phyloP scores from a whole-genome alignment of 2,329 filamentous ascomycete genomes.

The Exophiala aquamarina region DNA sequence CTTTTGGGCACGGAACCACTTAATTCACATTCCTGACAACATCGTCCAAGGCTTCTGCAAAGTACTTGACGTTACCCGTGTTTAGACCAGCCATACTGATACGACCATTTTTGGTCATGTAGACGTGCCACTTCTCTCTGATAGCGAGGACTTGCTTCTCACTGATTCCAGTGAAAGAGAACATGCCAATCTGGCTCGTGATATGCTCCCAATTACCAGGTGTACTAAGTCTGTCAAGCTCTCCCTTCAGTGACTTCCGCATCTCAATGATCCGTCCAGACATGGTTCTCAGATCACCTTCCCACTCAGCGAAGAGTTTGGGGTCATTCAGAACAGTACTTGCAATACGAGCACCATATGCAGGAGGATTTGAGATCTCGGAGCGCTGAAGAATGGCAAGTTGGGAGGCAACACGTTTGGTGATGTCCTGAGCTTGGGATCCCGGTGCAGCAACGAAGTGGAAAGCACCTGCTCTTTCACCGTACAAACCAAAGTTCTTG shows the following conservation, averaged over 20 bases:
- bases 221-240: constrained; percentile 81
- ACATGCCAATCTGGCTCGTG: constrained; percentile 99
- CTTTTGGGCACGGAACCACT: background rate
- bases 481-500: constrained; percentile 79
- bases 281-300: constrained; percentile 89
- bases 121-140: constrained; percentile 50
- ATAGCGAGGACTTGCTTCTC: constrained; percentile 49
- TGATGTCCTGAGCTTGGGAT: constrained; percentile 62
- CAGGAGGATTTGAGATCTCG: constrained; percentile 95
- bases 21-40: constrained; percentile 57
- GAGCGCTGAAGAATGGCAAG: constrained; percentile 92
- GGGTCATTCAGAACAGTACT: constrained; percentile 80
- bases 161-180: constrained; percentile 70
- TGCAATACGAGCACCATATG: constrained; percentile 90
- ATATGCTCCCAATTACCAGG: constrained; percentile 96
- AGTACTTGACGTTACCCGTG: constrained; percentile 86
- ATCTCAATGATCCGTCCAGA: constrained; percentile 92
- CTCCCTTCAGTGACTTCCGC: constrained; percentile 73
- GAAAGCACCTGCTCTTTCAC: constrained; percentile 93
- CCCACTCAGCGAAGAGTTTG: constrained; percentile 83
- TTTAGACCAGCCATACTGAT: constrained; percentile 99
- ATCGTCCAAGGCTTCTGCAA: constrained; percentile 84
- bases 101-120: constrained; percentile 88
- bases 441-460: constrained; percentile 81
- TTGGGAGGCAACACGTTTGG: constrained; percentile 73